Base-by-base conservation (phyloP, 1,284 basidiomycete species). In the Sporisorium graminicola region DNA sequence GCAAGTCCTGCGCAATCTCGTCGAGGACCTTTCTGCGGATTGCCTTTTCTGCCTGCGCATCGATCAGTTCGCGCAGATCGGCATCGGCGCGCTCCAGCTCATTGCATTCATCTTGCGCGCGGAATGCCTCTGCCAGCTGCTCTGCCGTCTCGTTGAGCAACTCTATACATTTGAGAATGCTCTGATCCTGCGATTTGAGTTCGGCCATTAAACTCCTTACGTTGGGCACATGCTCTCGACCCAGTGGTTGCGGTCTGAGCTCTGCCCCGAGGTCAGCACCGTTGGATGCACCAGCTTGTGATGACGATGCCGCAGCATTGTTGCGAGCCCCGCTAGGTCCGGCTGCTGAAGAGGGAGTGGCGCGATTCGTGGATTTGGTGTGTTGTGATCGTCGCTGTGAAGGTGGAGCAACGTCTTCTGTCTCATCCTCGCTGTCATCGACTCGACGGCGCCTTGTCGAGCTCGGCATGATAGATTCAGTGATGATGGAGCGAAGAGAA, bases 41-140 rank as follows among this genome's bases (percentile, higher is more conserved):
- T 10, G 67, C 69, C 31, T 76, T 69, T 24, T 79, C 75, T 18
- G 60, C 74, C 44, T 74, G 65, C 0, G 78, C 40, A 47, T 83
- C 81, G 50, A 83, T 75, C 24, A 82, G 58, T 14, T 74, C 73
- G n/a, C 78, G 69, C 1, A 70, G 49, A 20, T 74, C 71, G 2
- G 18, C 27, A 22, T 82, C 81, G n/a, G 78, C 63, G 18, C 64
- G 56, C 4, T 51, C 35, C 9, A 81, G 58, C 29, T 79, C 66
- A 5, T n/a, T 33, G 47, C 61, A 64, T 10, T 62, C 57, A 26
- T 65, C 54, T 1, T 69, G 58, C 0, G 35, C 14, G 5, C 60
- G 49, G 22, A 64, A 70, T 2, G 66, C 71, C 50, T 77, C 75
- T 8, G 75, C 75, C 3, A 57, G 47, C 26, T 74, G 70, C 24